Evolutionary conservation across 305 asterid genomes (phyloP).

Genomic region (Fraxinus platypoda): DNA sequence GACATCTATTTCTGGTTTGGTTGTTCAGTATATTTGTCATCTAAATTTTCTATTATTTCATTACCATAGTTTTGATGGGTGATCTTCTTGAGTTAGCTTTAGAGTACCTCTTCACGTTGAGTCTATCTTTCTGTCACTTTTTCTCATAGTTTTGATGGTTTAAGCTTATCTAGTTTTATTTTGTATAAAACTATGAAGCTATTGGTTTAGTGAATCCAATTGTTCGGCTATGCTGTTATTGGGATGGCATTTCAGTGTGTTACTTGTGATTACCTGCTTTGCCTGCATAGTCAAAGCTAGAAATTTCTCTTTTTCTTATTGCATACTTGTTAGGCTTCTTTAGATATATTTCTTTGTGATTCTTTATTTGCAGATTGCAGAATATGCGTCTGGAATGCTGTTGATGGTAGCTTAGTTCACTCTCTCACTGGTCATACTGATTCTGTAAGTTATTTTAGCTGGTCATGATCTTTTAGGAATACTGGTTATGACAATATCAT

Average conservation of each 20-base stretch:
- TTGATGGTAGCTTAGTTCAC: slow-evolving; percentile 97
- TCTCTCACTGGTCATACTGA: slow-evolving; percentile 94
- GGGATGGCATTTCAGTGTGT: slow-evolving; percentile 11
- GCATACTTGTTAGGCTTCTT: slow-evolving; percentile 17
- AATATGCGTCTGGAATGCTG: slow-evolving; percentile 99
- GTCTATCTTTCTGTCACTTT: slow-evolving; percentile 13
- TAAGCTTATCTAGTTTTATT: slow-evolving; percentile 7
- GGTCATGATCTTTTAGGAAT: slow-evolving; percentile 18
- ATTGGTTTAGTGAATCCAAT: slow-evolving; percentile 2
- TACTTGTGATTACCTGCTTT: slow-evolving; percentile 11
- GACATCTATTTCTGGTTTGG: neutral
- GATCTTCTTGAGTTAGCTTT: slow-evolving; percentile 6
- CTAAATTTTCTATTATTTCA: slow-evolving; percentile 6
- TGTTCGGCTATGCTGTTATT: slow-evolving; percentile 10
- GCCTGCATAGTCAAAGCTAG: slow-evolving; percentile 19
- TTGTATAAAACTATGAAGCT: neutral
- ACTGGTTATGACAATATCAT: slow-evolving; percentile 10
- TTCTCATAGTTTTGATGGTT: slow-evolving; percentile 10
- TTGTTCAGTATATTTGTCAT: neutral
- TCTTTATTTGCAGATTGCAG: slow-evolving; percentile 74
- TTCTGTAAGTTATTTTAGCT: slow-evolving; percentile 55
- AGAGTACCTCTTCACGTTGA: neutral
- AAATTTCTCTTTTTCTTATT: slow-evolving; percentile 4
- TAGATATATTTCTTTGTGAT: neutral
- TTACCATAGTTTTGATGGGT: slow-evolving; percentile 4